Conservation (phyloP, 2,329 filamentous ascomycete species). For the Massarina eburnea region DNA sequence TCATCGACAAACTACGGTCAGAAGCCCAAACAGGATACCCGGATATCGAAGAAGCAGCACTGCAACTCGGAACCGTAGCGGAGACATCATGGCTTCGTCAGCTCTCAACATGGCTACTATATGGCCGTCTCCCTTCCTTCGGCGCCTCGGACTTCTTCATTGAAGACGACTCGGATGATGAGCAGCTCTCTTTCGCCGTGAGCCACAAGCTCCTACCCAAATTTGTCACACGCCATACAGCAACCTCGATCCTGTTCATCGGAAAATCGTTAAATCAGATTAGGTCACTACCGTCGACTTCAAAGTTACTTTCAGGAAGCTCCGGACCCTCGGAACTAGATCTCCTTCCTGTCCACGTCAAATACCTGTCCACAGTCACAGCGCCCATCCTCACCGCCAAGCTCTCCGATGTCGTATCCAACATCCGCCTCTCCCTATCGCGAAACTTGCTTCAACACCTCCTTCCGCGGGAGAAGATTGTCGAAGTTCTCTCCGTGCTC, state of each 20-base stretch:
- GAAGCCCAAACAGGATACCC: conserved; percentile 86
- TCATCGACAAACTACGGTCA: conserved; percentile 75
- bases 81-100: conserved; percentile 93
- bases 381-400: conserved; percentile 74
- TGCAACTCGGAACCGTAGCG: conserved; percentile 72
- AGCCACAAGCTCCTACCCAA: conserved; percentile 65
- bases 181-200: conserved; percentile 33
- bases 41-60: conserved; percentile 77
- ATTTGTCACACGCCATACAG: conserved; percentile 75
- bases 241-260: conserved; percentile 84
- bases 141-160: conserved; percentile 89
- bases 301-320: conserved; percentile 25
- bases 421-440: conserved; percentile 79
- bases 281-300: conserved; percentile 46
- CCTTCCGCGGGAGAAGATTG: conserved; percentile 73
- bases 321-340: conserved; percentile 52
- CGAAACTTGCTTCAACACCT: conserved; percentile 81
- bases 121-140: conserved; percentile 77
- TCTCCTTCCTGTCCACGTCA: conserved; percentile 68
- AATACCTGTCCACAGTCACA: conserved; percentile 66
- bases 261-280: conserved; percentile 88
- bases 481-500: conserved; percentile 75
- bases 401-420: conserved; percentile 71
- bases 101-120: conserved; percentile 85
- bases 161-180: conserved; percentile 38